Conservation (phyloP, 1,139 yeast species). For the Schwanniomyces etchellsii region DNA sequence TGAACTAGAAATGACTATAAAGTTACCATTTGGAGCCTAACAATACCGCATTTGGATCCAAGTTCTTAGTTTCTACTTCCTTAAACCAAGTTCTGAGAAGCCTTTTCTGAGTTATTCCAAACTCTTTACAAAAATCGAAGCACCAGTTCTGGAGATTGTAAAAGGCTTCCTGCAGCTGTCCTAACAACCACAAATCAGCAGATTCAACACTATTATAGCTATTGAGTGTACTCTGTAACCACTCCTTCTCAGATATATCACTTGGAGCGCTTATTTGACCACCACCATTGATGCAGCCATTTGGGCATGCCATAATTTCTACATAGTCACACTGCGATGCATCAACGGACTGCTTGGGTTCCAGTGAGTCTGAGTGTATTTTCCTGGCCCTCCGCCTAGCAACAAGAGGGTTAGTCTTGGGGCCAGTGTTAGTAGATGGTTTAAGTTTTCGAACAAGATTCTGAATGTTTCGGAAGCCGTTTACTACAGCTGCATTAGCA, state of each 20-base stretch:
- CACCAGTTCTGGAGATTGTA: constrained; percentile 24
- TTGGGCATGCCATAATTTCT: constrained; percentile 98
- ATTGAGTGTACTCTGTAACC: constrained; percentile 30
- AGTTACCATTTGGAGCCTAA: constrained; percentile 41
- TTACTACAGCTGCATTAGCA: constrained; percentile 72
- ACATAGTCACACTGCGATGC: constrained; percentile 73
- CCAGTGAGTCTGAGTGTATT: constrained; percentile 19
- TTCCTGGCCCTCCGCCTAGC: constrained; percentile 37
- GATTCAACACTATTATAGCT: constrained; percentile 25
- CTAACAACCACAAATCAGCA: constrained; percentile 13
- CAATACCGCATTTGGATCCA: constrained; percentile 29
- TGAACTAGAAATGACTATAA: too few species aligned
- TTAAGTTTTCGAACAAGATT: constrained; percentile 82
- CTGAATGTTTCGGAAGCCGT: constrained; percentile 93
- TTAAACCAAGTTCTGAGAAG: constrained; percentile 43
- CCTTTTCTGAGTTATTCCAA: constrained; percentile 28
- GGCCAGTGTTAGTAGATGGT: constrained; percentile 21
- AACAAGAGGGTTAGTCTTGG: constrained; percentile 32
- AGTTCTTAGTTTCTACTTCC: constrained; percentile 44
- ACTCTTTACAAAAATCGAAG: constrained; percentile 24
- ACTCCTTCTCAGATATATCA: constrained; percentile 28
- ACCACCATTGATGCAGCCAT: constrained; percentile 96
- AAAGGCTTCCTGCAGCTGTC: constrained; percentile 2
- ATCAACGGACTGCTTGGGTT: constrained; percentile 35
- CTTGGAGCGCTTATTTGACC: constrained; percentile 68